Percentiles rank a stretch among this genome's conserved stretches.
Conservation (phyloP, 345 rosid species). For the Citrus hindsii region DNA sequence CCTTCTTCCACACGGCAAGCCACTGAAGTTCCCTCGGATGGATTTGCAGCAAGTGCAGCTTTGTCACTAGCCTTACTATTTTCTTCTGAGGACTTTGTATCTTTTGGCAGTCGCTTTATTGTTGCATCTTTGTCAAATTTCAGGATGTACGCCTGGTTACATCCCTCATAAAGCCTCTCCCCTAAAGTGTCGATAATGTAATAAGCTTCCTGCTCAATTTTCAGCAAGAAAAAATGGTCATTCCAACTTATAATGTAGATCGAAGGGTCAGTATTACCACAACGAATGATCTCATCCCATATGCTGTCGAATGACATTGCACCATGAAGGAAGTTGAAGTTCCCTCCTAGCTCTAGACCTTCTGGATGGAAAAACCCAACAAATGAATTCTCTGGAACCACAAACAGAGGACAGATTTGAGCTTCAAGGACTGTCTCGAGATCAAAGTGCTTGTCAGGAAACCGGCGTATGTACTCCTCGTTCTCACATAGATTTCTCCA, state of each 20-base stretch:
- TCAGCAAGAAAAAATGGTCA: slow-evolving; percentile 65
- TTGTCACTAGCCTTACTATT: neutral
- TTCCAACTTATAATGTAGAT: slow-evolving; percentile 72
- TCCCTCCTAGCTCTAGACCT: slow-evolving; percentile 28
- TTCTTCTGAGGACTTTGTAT: slow-evolving; percentile 19
- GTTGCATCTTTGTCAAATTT: slow-evolving; percentile 46
- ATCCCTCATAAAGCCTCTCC: slow-evolving; percentile 66
- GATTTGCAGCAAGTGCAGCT: neutral
- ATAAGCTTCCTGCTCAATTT: slow-evolving; percentile 60
- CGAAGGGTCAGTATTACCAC: slow-evolving; percentile 12
- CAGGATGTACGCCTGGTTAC: slow-evolving; percentile 54
- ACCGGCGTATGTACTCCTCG: slow-evolving; percentile 32
- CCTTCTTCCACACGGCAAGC: slow-evolving; percentile 22
- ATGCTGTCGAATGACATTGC: slow-evolving; percentile 72
- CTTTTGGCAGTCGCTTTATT: slow-evolving; percentile 23
- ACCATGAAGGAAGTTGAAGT: slow-evolving; percentile 54
- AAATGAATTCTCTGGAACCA: slow-evolving; percentile 45
- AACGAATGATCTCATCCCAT: slow-evolving; percentile 53
- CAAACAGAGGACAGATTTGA: slow-evolving; percentile 42
- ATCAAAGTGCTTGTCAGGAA: slow-evolving; percentile 76
- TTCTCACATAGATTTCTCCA: slow-evolving; percentile 73
- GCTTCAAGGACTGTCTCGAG: slow-evolving; percentile 64
- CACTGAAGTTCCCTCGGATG: neutral
- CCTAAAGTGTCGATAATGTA: slow-evolving; percentile 66
- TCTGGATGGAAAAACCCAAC: slow-evolving; percentile 68